A percentile compares a stretch with the other conserved stretches of the same genome.
Evolutionary conservation across 2,329 filamentous ascomycete genomes (phyloP).

Genomic region (Diaporthe velutina): DNA sequence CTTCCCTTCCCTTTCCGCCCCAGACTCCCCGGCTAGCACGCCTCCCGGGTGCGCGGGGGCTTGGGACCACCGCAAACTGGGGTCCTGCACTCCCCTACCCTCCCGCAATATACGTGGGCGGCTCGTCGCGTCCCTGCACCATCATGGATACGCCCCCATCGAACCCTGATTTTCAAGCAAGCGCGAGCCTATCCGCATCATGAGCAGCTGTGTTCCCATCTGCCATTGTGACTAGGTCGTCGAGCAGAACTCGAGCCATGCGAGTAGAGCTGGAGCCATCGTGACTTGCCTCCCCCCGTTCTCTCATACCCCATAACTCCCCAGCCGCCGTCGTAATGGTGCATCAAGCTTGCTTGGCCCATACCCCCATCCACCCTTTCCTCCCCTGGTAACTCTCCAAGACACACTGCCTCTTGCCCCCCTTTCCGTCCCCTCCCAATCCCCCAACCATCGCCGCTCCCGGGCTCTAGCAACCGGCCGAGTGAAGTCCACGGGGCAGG

Average conservation of each 20-base stretch:
- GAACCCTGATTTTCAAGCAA: not conserved
- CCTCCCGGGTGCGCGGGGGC: constrained; percentile 10
- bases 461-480: constrained; percentile 8
- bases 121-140: constrained; percentile 27
- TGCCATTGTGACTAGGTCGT: not conserved
- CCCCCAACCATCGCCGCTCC: too few species aligned
- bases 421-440: not conserved
- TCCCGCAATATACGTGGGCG: constrained; percentile 6
- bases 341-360: not conserved
- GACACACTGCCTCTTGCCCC: constrained; percentile 18
- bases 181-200: not conserved
- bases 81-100: not conserved
- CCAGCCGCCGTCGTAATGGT: not conserved
- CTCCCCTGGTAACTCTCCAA: not conserved
- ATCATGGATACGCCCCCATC: not conserved
- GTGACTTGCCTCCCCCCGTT: not conserved
- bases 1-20: not conserved
- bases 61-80: not conserved
- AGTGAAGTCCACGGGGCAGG: constrained; percentile 8
- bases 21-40: not conserved
- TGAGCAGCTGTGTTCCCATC: not conserved
- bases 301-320: not conserved
- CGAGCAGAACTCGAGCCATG: too few species aligned
- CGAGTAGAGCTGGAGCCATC: not conserved
- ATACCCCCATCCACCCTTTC: not conserved